A percentile compares a stretch with the other conserved stretches of the same genome.
Conservation (phyloP, 495 filamentous ascomycete genomes). For the Achaetomiella virescens region DNA sequence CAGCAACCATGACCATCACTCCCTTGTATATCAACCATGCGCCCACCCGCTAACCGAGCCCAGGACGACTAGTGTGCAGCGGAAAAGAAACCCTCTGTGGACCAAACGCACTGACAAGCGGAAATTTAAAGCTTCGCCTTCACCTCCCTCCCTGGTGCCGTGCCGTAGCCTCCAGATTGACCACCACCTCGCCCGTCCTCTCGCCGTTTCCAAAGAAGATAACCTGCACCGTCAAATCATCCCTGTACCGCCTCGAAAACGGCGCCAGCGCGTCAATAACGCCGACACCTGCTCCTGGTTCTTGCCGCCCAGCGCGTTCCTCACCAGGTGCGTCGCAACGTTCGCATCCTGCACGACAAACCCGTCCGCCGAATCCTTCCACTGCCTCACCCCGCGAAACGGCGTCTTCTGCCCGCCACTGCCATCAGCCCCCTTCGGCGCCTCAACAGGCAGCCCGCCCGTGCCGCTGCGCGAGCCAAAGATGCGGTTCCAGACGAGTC, state of each 20-base stretch:
- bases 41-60: slow-evolving; percentile 1
- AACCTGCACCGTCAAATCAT: slow-evolving; percentile 95
- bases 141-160: slow-evolving; percentile 51
- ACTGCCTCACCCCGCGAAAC: slow-evolving; percentile 71
- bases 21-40: slow-evolving; percentile 11
- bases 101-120: no score
- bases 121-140: slow-evolving; percentile 35
- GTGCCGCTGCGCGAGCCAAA: slow-evolving; percentile 45
- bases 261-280: slow-evolving; percentile 81
- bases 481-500: slow-evolving; percentile 49
- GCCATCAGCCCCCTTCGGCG: slow-evolving; percentile 24
- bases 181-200: slow-evolving; percentile 63
- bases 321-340: slow-evolving; percentile 87
- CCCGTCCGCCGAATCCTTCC: slow-evolving; percentile 64
- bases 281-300: slow-evolving; percentile 93
- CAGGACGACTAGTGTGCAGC: not conserved
- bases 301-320: slow-evolving; percentile 91
- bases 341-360: slow-evolving; percentile 97
- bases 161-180: slow-evolving; percentile 84
- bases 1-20: not conserved
- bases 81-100: not conserved
- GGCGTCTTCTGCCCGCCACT: slow-evolving; percentile 59
- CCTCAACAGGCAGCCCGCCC: slow-evolving; percentile 52
- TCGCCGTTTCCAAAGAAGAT: slow-evolving; percentile 92
- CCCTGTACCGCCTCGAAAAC: slow-evolving; percentile 82